Evolutionary conservation across 2,329 filamentous ascomycete genomes (phyloP).

Genomic region (Tolypocladium album): DNA sequence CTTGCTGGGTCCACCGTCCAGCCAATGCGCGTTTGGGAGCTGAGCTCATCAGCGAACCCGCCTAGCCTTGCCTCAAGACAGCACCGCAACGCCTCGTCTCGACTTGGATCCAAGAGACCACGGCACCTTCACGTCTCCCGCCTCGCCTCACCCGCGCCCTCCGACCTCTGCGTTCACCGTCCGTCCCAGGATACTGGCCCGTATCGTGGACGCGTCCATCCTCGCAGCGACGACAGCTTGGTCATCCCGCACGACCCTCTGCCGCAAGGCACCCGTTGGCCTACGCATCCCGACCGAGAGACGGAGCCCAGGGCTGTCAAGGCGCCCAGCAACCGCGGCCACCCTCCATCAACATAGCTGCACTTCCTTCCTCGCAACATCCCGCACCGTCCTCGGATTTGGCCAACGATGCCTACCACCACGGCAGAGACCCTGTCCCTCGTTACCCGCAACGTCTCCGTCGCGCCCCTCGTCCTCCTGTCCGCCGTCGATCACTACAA

Average conservation of each 20-base stretch:
- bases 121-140: not conserved
- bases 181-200: not conserved
- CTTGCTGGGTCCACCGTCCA: not conserved
- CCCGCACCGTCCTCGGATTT: not conserved
- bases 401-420: constrained; percentile 70
- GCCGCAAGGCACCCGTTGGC: not conserved
- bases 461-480: constrained; percentile 94
- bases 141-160: not conserved
- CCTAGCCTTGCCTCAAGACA: not conserved
- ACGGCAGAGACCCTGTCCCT: constrained; percentile 94
- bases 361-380: not conserved
- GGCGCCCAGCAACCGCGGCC: not conserved
- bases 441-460: constrained; percentile 88
- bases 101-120: not conserved
- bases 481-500: constrained; percentile 98
- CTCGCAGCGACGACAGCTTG: not conserved
- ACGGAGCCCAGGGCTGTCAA: not conserved
- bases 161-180: not conserved
- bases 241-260: not conserved
- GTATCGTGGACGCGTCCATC: not conserved
- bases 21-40: not conserved
- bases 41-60: not conserved
- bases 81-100: not conserved
- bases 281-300: not conserved
- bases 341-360: not conserved